Percentiles rank a stretch among this genome's conserved stretches.
phyloP scores from a whole-genome alignment of 306 rosid species.

The Lablab purpureus region DNA sequence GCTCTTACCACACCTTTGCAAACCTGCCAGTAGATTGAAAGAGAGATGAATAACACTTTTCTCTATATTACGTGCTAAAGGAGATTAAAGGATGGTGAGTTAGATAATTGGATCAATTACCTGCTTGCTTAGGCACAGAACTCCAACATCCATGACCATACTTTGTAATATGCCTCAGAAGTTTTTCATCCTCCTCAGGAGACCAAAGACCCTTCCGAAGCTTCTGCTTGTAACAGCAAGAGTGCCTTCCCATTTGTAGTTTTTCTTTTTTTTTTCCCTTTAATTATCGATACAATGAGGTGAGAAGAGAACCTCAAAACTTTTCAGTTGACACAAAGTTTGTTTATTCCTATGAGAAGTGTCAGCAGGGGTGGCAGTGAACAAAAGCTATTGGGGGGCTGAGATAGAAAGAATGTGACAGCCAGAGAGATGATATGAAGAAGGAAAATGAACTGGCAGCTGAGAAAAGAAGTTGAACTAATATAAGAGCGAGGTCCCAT shows the following conservation, averaged over 20 bases:
- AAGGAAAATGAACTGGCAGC: constrained; percentile 59
- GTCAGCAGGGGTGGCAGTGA: constrained; percentile 50
- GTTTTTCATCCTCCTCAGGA: constrained; percentile 71
- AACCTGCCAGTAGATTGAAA: constrained; percentile 48
- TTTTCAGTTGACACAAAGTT: constrained; percentile 47
- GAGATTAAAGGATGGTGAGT: too few species aligned
- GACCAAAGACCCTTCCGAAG: constrained; percentile 72
- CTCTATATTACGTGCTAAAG: background rate
- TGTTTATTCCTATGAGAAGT: constrained; percentile 50
- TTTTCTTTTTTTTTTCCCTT: background rate
- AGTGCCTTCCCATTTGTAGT: constrained; percentile 67
- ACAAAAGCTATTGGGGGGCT: constrained; percentile 40
- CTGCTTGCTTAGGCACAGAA: constrained; percentile 75
- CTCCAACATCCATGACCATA: constrained; percentile 75
- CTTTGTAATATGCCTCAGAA: constrained; percentile 61
- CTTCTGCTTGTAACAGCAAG: constrained; percentile 69
- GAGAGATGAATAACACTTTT: background rate
- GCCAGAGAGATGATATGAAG: constrained; percentile 48
- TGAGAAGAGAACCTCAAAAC: constrained; percentile 16
- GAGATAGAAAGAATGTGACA: constrained; percentile 48
- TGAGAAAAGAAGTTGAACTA: constrained; percentile 61
- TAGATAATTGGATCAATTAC: constrained; percentile 27
- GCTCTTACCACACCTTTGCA: constrained; percentile 77
- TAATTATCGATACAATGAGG: constrained; percentile 12
- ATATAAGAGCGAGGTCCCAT: constrained; percentile 54